Evolutionary conservation across 2,329 filamentous ascomycete genomes (phyloP).

Genomic region (Calonectria multiphialidica): DNA sequence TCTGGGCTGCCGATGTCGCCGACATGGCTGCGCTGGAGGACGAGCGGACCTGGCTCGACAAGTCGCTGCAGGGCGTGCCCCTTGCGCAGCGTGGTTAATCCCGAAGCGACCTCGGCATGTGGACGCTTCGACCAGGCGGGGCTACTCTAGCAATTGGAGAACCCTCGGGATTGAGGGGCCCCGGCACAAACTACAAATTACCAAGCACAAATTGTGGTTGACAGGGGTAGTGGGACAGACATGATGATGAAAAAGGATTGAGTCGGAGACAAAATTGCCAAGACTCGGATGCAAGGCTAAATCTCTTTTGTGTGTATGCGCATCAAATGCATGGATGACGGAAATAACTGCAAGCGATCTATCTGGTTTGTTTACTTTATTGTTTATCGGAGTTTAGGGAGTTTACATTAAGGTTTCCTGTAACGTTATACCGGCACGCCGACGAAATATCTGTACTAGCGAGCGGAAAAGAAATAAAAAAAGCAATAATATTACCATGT

Average conservation of each 20-base stretch:
- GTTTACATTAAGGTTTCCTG: not conserved
- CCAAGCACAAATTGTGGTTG: not conserved
- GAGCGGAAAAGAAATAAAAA: slow-evolving; percentile 7
- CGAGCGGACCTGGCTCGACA: slow-evolving; percentile 38
- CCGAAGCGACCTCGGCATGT: slow-evolving; percentile 6
- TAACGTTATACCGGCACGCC: not conserved
- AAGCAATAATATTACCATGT: not conserved
- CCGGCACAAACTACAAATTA: slow-evolving; percentile 1
- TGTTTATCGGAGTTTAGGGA: not conserved
- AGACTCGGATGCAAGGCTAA: slow-evolving; percentile 1
- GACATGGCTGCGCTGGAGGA: slow-evolving; percentile 31
- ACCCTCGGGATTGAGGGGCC: not conserved
- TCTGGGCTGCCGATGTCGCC: slow-evolving; percentile 36
- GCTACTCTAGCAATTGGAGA: not conserved
- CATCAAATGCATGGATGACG: slow-evolving; percentile 13
- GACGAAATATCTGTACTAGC: slow-evolving; percentile 4
- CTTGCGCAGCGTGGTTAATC: slow-evolving; percentile 37
- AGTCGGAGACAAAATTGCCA: slow-evolving; percentile 5
- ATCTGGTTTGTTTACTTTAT: not conserved
- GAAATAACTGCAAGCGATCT: slow-evolving; percentile 17
- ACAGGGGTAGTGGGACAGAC: not conserved
- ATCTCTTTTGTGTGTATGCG: not conserved
- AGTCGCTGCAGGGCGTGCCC: slow-evolving; percentile 38
- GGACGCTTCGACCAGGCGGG: not conserved
- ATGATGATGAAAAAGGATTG: not conserved